Evolutionary conservation across 805 yeast species (phyloP), one percentile per base, ranked within the genome.

Genomic region (Sugiyamaella smithiae): DNA sequence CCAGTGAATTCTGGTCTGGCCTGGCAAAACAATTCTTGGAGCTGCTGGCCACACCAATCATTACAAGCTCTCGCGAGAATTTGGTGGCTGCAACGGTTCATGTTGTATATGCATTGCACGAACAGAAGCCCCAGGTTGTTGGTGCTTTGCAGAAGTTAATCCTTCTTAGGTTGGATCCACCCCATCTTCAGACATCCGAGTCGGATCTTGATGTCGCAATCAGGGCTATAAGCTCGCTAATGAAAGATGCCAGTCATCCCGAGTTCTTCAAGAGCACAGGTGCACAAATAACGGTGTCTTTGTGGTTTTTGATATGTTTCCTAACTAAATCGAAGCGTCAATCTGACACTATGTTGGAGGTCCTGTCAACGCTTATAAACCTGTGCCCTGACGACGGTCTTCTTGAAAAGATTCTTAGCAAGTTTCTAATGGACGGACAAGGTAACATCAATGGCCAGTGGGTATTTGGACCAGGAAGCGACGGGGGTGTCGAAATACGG

Each of bases 1-100:
- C 80, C 0, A 64, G 61, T 0, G 71, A 62, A 0, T 91, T 88
- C 62, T 82, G 81, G 54, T 55, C 67, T 1, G 70, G 65, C n/a
- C 67, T 91, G 4, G 84, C 88, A 4, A 49, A 52, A 3, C 97
- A 91, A 62, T 64, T 84, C 5, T 81, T 78, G 59, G 74, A 75
- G 0, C 64, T 85, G 1, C 69, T 88, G 29, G 44, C 51, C 8
- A 72, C 78, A 3, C 67, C 73, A 52, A 74, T 82, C 5, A 82
- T 85, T 58, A 40, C 43, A 12, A 75, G 81, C 50, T 88, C 90
- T 1, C 66, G 77, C 1, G 69, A 83, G 54, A 67, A 2, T 77
- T 81, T 29, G 20, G 46, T 49, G 1, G 45, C 56, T 11, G 73
- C 81, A 6, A 72, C 80, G 8, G 78, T 77, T 51, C 67, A 84